These are phyloP conservation scores for Trichoderma erinaceum DNA, from an alignment of 495 filamentous ascomycete genomes.

Conservation along the genomic window DNA sequence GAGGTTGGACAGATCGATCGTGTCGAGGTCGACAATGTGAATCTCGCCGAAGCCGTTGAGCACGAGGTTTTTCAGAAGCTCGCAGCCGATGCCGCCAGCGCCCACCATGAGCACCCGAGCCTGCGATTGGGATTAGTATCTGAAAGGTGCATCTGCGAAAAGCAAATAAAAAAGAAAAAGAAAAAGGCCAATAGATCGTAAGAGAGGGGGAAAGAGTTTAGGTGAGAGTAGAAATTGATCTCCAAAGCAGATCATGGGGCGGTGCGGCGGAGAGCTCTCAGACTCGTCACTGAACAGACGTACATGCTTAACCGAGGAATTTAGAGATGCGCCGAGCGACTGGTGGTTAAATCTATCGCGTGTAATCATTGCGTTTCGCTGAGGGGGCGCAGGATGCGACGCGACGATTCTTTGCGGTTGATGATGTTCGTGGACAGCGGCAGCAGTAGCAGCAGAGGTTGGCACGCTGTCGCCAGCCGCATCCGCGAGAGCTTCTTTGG, in stretches of 20 bases:
- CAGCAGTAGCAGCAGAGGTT: not conserved
- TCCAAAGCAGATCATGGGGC: not conserved
- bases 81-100: conserved; percentile 95
- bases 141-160: not conserved
- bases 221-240: not conserved
- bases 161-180: not conserved
- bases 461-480: not conserved
- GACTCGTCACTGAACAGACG: conserved; percentile 31
- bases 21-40: conserved; percentile 95
- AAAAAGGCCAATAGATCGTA: not conserved
- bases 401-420: not conserved
- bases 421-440: not conserved
- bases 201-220: not conserved
- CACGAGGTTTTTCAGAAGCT: conserved; percentile 94
- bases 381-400: conserved; percentile 8
- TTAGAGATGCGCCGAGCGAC: conserved; percentile 38
- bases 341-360: conserved; percentile 38
- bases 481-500: not conserved
- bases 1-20: conserved; percentile 94
- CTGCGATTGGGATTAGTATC: conserved; percentile 37
- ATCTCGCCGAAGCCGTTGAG: conserved; percentile 91
- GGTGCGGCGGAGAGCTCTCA: not conserved
- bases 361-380: conserved; percentile 8
- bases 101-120: conserved; percentile 89
- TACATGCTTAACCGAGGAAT: conserved; percentile 43